These are phyloP conservation scores for Baudoinia panamericana DNA, from an alignment of 495 filamentous ascomycete species.

Conservation along the genomic window DNA sequence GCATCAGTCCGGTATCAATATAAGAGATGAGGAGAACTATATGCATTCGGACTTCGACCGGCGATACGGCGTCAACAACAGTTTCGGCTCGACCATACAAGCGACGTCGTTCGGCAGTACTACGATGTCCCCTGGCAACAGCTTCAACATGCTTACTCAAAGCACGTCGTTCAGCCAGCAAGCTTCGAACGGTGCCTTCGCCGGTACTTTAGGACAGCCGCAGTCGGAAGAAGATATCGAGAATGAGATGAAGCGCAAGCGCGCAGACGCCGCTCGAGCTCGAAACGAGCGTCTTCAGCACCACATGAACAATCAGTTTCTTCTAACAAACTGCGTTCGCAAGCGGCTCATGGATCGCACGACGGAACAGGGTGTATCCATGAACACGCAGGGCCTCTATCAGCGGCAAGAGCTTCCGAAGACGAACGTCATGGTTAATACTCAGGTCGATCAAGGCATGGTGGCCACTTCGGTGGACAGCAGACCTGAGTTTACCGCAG, in stretches of 20 bases:
- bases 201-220: conserved; percentile 28
- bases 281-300: conserved; percentile 40
- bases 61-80: conserved; percentile 28
- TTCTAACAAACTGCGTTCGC: conserved; percentile 31
- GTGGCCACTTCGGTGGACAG: conserved; percentile 36
- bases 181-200: conserved; percentile 1
- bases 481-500: conserved; percentile 11
- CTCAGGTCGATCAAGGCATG: conserved; percentile 40
- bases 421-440: conserved; percentile 24
- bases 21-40: conserved; percentile 67
- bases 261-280: conserved; percentile 34
- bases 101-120: conserved; percentile 19
- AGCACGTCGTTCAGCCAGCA: conserved; percentile 24
- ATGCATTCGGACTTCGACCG: conserved; percentile 45
- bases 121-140: conserved; percentile 32
- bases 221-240: conserved; percentile 33
- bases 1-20: conserved; percentile 65
- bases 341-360: conserved; percentile 37
- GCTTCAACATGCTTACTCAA: conserved; percentile 38
- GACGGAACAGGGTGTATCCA: conserved; percentile 44
- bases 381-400: conserved; percentile 51
- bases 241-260: conserved; percentile 38
- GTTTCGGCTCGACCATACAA: conserved; percentile 14
- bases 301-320: conserved; percentile 47
- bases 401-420: conserved; percentile 33